Evolutionary conservation across 768 basidiomycete genomes (phyloP), one percentile per base, ranked within the genome.

Genomic region (Piloderma croceum): DNA sequence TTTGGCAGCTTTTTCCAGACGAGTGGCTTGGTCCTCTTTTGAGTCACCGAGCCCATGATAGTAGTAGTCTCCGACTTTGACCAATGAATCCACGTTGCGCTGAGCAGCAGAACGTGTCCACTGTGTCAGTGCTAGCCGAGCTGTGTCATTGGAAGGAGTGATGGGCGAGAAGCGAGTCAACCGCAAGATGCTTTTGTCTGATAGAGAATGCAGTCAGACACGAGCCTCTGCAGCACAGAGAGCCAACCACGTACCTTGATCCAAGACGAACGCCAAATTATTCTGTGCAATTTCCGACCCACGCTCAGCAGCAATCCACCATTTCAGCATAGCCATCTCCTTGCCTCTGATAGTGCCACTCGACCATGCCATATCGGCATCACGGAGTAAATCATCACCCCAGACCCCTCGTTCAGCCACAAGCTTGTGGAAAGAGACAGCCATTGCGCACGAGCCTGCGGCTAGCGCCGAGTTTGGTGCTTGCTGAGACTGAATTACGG

Each of bases 51-150:
- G 71, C 0, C 91, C 91, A 47, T 89, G 81, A 54, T 90, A 97
- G 62, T 93, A 94, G 58, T 97, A 96, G 59, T 99, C 96, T 27
- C 91, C 96, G 4, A 97, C 92, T 71, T 97, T 99, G 46, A 99
- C 91, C 43, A 98, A 71, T 9, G 96, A 85, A 55, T 99, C 96
- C n/a, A 96, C 74, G 52, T 99, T 93, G 39, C 84, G 81, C 58
- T 99, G 96, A 2, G 77, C 81, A 7, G 94, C 92, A 3, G 93
- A 92, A 11, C 96, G 81, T 20, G 82, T 89, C 94, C 94, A 99
- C 54, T 94, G 89, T 0, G 83, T 87, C 36, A 99, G 65, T 0
- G 91, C 93, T 6, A 90, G 70, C 31, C 76, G 71, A 3, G 90
- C 91, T 4, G 87, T 86, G 40, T 85, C 80, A 40, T 87, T 91